Percentiles rank a stretch among this genome's conserved stretches.
Evolutionary conservation across 306 rosid species (phyloP).

Genomic region (Vigna mungo): DNA sequence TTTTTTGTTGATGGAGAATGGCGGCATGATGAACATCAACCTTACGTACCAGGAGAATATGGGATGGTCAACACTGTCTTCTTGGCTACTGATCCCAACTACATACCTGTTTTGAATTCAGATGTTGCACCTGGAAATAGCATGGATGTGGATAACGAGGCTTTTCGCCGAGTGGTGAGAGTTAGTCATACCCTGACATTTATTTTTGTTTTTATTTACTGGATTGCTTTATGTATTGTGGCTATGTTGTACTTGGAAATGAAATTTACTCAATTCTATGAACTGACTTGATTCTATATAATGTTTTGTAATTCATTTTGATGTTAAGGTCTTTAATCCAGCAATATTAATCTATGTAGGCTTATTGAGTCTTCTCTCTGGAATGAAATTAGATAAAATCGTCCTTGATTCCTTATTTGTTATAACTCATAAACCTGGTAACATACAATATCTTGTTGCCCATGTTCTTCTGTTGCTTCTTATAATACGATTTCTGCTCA

Average conservation of each 20-base stretch:
- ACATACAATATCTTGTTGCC: constrained; percentile 18
- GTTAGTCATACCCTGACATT: constrained; percentile 28
- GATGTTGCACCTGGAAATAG: constrained; percentile 61
- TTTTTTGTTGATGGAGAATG: constrained; percentile 96
- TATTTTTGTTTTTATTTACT: constrained; percentile 8
- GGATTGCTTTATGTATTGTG: constrained; percentile 3
- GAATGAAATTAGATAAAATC: constrained; percentile 11
- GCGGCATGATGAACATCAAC: constrained; percentile 89
- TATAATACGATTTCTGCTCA: not conserved
- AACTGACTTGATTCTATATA: constrained; percentile 11
- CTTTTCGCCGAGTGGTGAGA: constrained; percentile 78
- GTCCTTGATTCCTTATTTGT: constrained; percentile 23
- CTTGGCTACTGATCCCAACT: constrained; percentile 79
- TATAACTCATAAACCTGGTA: not conserved
- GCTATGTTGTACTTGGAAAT: constrained; percentile 35
- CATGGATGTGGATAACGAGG: constrained; percentile 94
- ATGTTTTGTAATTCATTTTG: constrained; percentile 1
- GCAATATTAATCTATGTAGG: constrained; percentile 4
- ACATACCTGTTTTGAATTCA: constrained; percentile 54
- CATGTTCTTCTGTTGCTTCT: constrained; percentile 34
- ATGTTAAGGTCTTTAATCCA: constrained; percentile 27
- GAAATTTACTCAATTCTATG: not conserved
- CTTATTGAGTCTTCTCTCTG: constrained; percentile 18
- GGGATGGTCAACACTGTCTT: constrained; percentile 84
- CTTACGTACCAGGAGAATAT: constrained; percentile 68